A percentile compares a stretch with the other conserved stretches of the same genome.
phyloP scores from a whole-genome alignment of 768 basidiomycete species.

The Russula emetica region DNA sequence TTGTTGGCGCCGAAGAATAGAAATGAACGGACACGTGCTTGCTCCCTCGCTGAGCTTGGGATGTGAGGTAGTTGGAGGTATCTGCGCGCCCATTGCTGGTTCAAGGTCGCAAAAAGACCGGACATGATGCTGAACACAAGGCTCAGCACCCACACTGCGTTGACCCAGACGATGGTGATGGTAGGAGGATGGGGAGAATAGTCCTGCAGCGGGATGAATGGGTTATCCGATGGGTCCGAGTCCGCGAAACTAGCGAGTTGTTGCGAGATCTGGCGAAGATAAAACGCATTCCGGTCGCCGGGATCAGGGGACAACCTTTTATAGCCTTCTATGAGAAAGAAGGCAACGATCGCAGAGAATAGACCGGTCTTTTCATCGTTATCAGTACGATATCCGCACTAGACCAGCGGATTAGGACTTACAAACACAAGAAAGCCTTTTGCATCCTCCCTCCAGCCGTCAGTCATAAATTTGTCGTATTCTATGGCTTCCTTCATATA shows the following conservation, averaged over 20 bases:
- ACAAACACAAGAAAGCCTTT: conserved; percentile 24
- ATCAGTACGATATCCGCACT: background rate
- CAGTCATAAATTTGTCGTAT: conserved; percentile 13
- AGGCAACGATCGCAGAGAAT: conserved; percentile 26
- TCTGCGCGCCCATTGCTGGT: conserved; percentile 25
- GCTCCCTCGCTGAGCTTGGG: conserved; percentile 33
- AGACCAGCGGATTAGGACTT: background rate
- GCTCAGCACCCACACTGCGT: conserved; percentile 22
- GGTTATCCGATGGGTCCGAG: background rate
- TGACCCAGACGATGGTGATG: conserved; percentile 15
- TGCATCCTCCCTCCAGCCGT: conserved; percentile 24
- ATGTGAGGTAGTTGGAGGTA: conserved; percentile 29
- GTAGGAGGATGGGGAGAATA: background rate
- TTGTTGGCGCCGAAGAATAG: conserved; percentile 40
- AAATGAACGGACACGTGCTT: conserved; percentile 37
- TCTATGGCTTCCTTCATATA: conserved; percentile 20
- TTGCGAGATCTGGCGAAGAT: conserved; percentile 19
- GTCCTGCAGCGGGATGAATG: background rate
- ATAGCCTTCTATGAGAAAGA: conserved; percentile 28
- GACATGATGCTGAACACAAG: conserved; percentile 23
- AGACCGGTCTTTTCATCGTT: conserved; percentile 26
- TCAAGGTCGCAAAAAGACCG: conserved; percentile 19
- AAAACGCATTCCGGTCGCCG: background rate
- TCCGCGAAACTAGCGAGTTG: conserved; percentile 14
- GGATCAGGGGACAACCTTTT: conserved; percentile 22